These are phyloP conservation scores for Neoboletus magnificus DNA, from an alignment of 768 basidiomycete genomes.

Conservation along the genomic window DNA sequence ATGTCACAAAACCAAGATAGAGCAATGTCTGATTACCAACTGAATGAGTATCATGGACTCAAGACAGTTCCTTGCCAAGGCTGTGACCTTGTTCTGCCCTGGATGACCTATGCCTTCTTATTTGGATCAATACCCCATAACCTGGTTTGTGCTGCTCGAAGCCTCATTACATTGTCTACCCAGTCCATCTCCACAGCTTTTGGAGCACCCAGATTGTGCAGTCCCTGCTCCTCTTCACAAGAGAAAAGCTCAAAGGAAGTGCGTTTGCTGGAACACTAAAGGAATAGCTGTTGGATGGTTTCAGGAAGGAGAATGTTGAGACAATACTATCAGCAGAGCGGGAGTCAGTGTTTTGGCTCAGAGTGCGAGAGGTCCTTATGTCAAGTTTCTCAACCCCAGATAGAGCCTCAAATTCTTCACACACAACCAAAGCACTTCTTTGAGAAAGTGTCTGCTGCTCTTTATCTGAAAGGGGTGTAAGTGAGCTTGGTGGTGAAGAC, in stretches of 20 bases:
- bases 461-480: slow-evolving; percentile 18
- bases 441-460: background rate
- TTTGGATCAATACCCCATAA: slow-evolving; percentile 34
- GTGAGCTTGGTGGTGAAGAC: slow-evolving; percentile 19
- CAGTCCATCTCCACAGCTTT: slow-evolving; percentile 59
- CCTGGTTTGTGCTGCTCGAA: slow-evolving; percentile 38
- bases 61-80: slow-evolving; percentile 21
- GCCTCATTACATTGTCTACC: slow-evolving; percentile 57
- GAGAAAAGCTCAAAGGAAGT: slow-evolving; percentile 47
- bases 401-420: slow-evolving; percentile 43
- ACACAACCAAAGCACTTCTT: slow-evolving; percentile 30
- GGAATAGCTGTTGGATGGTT: slow-evolving; percentile 65
- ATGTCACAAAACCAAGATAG: slow-evolving; percentile 5
- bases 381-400: slow-evolving; percentile 49
- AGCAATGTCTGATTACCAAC: slow-evolving; percentile 1
- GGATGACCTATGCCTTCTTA: slow-evolving; percentile 20
- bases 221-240: slow-evolving; percentile 48
- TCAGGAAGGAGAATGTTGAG: slow-evolving; percentile 69
- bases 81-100: slow-evolving; percentile 31
- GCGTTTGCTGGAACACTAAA: slow-evolving; percentile 67
- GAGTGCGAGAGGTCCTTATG: slow-evolving; percentile 30
- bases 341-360: background rate
- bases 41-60: slow-evolving; percentile 13
- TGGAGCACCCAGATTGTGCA: slow-evolving; percentile 49
- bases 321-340: slow-evolving; percentile 51